Base-by-base conservation (phyloP, 192 early-diverging fungal species). In the Linnemannia zychae region DNA sequence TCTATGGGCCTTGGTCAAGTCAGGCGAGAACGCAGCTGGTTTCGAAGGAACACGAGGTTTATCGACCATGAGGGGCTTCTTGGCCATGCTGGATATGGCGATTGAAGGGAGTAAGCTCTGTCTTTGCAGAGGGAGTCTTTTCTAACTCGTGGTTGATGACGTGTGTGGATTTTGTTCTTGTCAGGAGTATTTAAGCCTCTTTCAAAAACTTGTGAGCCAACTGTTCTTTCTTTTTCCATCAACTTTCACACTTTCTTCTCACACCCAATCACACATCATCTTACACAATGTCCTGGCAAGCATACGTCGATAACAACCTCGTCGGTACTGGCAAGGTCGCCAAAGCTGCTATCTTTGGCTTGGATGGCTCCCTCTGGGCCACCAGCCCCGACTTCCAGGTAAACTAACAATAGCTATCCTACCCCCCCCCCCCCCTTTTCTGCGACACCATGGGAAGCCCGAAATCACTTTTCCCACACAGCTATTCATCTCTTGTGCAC, bases 321-420 rank as follows among this genome's bases (percentile, higher is more conserved):
- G 84, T 97, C 71, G 94, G 89, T 33, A 93, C 94, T 65, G 91
- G 92, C 36, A 93, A 94, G 87, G 91, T 97, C 81, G 20, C 77
- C 74, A 87, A 94, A 79, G 98, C 91, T 49, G 94, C 93, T 70
- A 98, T 99, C 85, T 91, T 92, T 87, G 97, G 97, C 74, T 92
- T 90, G 77, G 95, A 96, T 78, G 96, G 95, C 67, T 87, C 90
- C 33, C 74, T 91, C 63, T 99, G 98, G 98, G 97, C 97, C 34
- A 88, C 92, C 70, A 94, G 93, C 76, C 31, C 88, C 40, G 90
- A 88, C 44, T 96, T 98, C 92, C 34, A 60, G 28, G 97, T 97
- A 92, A 88, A n/a, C 18, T 48, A 38, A 20, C 57, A 52, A 48
- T 5, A 36, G 18, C 9, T 7, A 20, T 37, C 34, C 60, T 22